phyloP scores from a whole-genome alignment of 495 filamentous ascomycete species.

The Penicillium lagena region DNA sequence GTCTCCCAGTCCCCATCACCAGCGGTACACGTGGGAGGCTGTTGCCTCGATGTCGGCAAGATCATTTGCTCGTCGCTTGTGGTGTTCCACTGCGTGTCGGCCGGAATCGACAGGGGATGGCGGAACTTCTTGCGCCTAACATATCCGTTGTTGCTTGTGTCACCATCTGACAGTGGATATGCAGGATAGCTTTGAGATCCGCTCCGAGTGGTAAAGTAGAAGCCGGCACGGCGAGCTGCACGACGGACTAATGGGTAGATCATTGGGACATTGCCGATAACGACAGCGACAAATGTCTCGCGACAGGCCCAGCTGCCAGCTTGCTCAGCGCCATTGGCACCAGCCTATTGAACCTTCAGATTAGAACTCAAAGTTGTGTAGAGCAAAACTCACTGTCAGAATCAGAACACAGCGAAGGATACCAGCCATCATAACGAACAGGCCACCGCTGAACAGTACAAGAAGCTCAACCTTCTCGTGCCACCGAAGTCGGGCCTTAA shows the following conservation, averaged over 20 bases:
- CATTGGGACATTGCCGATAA: conserved; percentile 56
- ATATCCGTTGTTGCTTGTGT: conserved; percentile 10
- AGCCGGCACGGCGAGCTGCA: conserved; percentile 22
- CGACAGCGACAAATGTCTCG: conserved; percentile 55
- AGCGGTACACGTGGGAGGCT: conserved; percentile 18
- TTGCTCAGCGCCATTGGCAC: conserved; percentile 43
- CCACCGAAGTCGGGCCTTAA: conserved; percentile 43
- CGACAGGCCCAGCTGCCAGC: conserved; percentile 58
- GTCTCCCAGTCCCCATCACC: conserved; percentile 20
- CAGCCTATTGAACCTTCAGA: conserved; percentile 19
- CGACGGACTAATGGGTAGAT: conserved; percentile 47
- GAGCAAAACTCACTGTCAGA: conserved; percentile 35
- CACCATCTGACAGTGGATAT: conserved; percentile 24
- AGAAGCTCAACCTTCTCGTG: conserved; percentile 47
- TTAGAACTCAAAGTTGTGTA: neutral
- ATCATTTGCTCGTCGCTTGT: conserved; percentile 38
- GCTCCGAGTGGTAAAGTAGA: conserved; percentile 17
- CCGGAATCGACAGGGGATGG: conserved; percentile 34
- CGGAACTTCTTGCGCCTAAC: conserved; percentile 25
- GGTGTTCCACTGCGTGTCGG: conserved; percentile 30
- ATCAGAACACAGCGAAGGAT: conserved; percentile 54
- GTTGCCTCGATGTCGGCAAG: conserved; percentile 18
- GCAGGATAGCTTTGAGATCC: conserved; percentile 12
- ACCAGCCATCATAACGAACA: conserved; percentile 53
- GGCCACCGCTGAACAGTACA: conserved; percentile 51